phyloP scores from a whole-genome alignment of 2,329 filamentous ascomycete genomes.

The Apiospora malaysiana region DNA sequence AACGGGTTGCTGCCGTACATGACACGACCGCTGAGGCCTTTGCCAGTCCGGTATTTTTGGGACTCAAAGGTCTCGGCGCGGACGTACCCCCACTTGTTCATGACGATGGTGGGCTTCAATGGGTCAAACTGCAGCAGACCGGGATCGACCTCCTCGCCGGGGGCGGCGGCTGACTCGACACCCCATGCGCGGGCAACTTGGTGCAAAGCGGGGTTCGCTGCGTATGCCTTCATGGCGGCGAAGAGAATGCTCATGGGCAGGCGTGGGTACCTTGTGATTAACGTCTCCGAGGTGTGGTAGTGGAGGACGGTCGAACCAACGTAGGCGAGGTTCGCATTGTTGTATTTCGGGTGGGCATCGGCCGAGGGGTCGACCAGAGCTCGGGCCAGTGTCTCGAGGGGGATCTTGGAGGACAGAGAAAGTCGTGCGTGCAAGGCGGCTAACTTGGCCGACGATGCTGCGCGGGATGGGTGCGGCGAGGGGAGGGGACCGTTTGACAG shows the following conservation, averaged over 20 bases:
- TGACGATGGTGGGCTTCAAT: conserved; percentile 50
- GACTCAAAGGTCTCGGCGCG: conserved; percentile 56
- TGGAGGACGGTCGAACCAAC: conserved; percentile 83
- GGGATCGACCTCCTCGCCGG: conserved; percentile 89
- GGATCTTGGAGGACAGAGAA: conserved; percentile 79
- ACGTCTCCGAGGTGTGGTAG: conserved; percentile 87
- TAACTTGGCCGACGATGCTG: conserved; percentile 82
- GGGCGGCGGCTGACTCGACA: conserved; percentile 83
- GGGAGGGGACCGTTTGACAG: conserved; percentile 55
- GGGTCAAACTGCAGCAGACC: conserved; percentile 82
- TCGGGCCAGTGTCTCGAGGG: conserved; percentile 83
- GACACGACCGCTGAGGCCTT: conserved; percentile 77
- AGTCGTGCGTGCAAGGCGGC: conserved; percentile 91
- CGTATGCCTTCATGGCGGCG: conserved; percentile 83
- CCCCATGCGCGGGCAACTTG: conserved; percentile 86
- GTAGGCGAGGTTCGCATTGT: conserved; percentile 83
- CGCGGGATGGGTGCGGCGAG: conserved; percentile 73
- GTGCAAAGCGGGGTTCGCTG: conserved; percentile 75
- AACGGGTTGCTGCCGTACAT: conserved; percentile 81
- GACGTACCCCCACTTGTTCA: conserved; percentile 57
- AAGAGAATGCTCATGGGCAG: conserved; percentile 89
- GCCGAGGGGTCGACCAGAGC: conserved; percentile 86
- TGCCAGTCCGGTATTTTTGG: conserved; percentile 61
- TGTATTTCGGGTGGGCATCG: conserved; percentile 79
- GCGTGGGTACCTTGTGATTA: conserved; percentile 88